Conservation (phyloP, 2,329 filamentous ascomycete species). For the Cytospora leucostoma region DNA sequence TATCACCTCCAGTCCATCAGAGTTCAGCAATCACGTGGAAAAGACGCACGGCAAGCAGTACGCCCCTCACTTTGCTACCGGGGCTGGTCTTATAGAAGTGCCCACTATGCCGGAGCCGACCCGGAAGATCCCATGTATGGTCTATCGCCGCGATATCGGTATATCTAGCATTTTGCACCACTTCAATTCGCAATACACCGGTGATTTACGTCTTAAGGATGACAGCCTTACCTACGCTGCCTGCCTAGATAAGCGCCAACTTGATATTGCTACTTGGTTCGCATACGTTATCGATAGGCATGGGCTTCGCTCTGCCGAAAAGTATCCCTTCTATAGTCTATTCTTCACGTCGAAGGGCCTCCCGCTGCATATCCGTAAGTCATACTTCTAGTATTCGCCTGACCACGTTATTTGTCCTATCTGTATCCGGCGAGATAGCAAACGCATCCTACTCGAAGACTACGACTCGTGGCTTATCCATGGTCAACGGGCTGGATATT, state of each 20-base stretch:
- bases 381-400: not conserved
- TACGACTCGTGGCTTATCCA: not conserved
- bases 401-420: not conserved
- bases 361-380: not conserved
- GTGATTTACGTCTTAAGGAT: not conserved
- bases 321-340: not conserved
- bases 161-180: not conserved
- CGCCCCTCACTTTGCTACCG: not conserved
- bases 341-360: not conserved
- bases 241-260: not conserved
- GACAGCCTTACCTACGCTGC: not conserved
- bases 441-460: not conserved
- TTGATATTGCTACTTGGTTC: not conserved
- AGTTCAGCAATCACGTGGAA: slow-evolving; percentile 1
- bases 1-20: not conserved
- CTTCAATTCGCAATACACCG: not conserved
- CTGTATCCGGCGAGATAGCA: not conserved
- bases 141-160: not conserved
- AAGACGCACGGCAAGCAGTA: not conserved
- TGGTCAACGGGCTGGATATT: not conserved
- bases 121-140: not conserved
- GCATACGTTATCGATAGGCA: not conserved
- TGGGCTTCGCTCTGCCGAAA: not conserved
- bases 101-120: not conserved
- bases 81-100: too few relatives aligned